phyloP scores from a whole-genome alignment of 148 eudicot species.

The Chenopodium formosanum region DNA sequence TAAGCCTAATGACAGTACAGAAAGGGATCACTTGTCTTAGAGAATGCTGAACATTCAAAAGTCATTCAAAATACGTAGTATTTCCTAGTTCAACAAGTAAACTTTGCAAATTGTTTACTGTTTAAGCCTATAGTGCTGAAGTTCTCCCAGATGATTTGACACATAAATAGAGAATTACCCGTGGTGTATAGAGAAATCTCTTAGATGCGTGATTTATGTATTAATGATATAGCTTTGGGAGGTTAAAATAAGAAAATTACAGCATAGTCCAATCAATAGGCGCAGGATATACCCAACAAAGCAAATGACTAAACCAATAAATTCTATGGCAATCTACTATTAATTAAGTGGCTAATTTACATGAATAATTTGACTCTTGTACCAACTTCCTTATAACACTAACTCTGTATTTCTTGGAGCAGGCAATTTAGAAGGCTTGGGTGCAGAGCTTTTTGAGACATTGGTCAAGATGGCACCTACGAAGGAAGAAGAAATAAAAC shows the following conservation, averaged over 20 bases:
- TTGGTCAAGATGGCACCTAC: slow-evolving; percentile 97
- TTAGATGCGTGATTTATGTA: background rate
- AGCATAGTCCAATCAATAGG: background rate
- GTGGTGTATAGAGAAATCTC: background rate
- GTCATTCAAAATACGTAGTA: too few relatives aligned
- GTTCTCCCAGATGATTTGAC: too few relatives aligned
- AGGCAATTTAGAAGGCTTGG: slow-evolving; percentile 84
- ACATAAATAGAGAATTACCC: too few relatives aligned
- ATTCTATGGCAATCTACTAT: too few relatives aligned
- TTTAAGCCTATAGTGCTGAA: too few relatives aligned
- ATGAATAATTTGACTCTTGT: too few relatives aligned
- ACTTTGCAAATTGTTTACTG: too few relatives aligned
- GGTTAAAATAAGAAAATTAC: background rate
- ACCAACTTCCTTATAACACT: background rate
- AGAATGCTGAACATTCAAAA: background rate
- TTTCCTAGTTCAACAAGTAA: too few relatives aligned
- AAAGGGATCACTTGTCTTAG: background rate
- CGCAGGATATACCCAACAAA: background rate
- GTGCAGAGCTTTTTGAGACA: slow-evolving; percentile 81
- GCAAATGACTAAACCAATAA: background rate
- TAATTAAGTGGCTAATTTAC: too few relatives aligned
- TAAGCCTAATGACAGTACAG: background rate
- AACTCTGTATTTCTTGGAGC: slow-evolving; percentile 23
- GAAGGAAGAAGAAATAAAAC: slow-evolving; percentile 90
- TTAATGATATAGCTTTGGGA: background rate